A percentile compares a stretch with the other conserved stretches of the same genome.
Conservation (phyloP, 371 early-diverging fungal species). For the Thermomucor indicae-seudaticae region DNA sequence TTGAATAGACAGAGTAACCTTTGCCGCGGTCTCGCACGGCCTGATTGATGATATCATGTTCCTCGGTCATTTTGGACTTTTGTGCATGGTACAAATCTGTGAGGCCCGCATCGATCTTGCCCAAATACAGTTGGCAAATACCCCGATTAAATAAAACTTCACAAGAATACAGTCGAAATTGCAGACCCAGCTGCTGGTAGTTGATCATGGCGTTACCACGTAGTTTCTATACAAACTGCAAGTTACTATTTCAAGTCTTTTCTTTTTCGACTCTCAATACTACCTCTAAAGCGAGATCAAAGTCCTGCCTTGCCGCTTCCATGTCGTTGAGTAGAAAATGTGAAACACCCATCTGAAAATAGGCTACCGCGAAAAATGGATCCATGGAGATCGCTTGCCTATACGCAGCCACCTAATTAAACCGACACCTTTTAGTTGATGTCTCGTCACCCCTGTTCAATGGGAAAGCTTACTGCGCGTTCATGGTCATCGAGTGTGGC, state of each 20-base stretch:
- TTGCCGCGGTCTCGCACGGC: conserved; percentile 68
- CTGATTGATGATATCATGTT: conserved; percentile 69
- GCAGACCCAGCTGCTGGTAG: conserved; percentile 91
- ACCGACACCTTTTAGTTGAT: background rate
- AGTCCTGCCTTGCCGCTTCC: conserved; percentile 66
- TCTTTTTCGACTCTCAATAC: background rate
- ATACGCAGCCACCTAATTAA: conserved; percentile 66
- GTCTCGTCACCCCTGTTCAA: no score
- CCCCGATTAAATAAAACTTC: conserved; percentile 90
- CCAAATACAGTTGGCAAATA: conserved; percentile 75
- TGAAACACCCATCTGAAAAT: conserved; percentile 87
- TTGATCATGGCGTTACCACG: conserved; percentile 90
- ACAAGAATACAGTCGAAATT: conserved; percentile 81
- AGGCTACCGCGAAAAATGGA: conserved; percentile 86
- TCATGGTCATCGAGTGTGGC: conserved; percentile 70
- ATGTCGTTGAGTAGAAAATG: conserved; percentile 62
- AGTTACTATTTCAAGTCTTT: background rate
- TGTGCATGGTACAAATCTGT: conserved; percentile 74
- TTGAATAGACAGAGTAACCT: conserved; percentile 69
- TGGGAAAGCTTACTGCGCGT: conserved; percentile 65
- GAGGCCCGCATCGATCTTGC: conserved; percentile 65
- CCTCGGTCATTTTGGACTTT: conserved; percentile 61
- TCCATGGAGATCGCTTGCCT: conserved; percentile 73
- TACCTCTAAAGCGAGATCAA: conserved; percentile 63
- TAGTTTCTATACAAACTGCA: conserved; percentile 49